These are phyloP conservation scores for Aspergillus nanangensis DNA, from an alignment of 495 filamentous ascomycete genomes.

Conservation along the genomic window DNA sequence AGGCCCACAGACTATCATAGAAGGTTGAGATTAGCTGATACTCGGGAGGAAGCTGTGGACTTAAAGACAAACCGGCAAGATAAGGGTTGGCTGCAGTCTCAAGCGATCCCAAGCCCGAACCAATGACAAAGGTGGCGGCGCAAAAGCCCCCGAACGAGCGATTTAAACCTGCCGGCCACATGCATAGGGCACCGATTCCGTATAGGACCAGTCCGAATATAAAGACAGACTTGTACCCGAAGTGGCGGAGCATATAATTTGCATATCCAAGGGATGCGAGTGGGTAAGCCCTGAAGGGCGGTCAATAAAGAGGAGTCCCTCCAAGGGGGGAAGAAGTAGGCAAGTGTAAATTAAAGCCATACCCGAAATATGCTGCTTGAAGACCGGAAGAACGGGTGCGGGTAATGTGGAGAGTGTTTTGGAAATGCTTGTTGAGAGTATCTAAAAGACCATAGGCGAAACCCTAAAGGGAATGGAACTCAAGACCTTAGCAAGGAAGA, in stretches of 20 bases:
- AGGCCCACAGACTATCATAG: constrained; percentile 51
- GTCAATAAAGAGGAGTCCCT: neutral
- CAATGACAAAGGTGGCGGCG: constrained; percentile 55
- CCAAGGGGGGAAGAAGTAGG: neutral
- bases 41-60: neutral
- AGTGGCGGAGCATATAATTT: constrained; percentile 50
- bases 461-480: too few species aligned
- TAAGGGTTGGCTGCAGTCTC: constrained; percentile 58
- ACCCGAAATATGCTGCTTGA: constrained; percentile 52
- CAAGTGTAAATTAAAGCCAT: neutral
- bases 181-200: constrained; percentile 49
- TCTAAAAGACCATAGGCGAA: constrained; percentile 47
- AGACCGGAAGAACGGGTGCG: constrained; percentile 47
- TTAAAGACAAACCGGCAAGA: constrained; percentile 33
- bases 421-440: constrained; percentile 51
- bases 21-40: too few species aligned
- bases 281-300: constrained; percentile 44
- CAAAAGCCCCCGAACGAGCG: constrained; percentile 57
- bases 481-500: too few species aligned
- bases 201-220: constrained; percentile 49
- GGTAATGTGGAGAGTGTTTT: constrained; percentile 48
- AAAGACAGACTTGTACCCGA: constrained; percentile 49
- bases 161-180: constrained; percentile 51
- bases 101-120: constrained; percentile 47
- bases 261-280: constrained; percentile 58